Base-by-base conservation (phyloP, 2,329 filamentous ascomycete species). In the Sporothrix globosa region DNA sequence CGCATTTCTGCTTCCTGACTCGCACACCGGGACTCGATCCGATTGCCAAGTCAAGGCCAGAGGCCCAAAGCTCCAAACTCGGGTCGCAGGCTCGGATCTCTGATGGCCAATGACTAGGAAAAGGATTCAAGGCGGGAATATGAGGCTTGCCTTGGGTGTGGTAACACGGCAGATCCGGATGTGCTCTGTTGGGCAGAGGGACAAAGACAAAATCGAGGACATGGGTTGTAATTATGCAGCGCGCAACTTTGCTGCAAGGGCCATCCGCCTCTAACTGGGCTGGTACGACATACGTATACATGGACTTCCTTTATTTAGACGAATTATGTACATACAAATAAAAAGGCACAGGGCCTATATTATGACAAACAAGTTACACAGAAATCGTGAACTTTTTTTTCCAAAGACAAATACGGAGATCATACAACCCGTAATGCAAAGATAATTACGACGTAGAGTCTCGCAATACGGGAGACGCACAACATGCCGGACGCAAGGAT, bases 161-260 rank as follows among this genome's bases (percentile, higher is more conserved):
- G 63, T 53, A 67, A 27, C 63, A 67, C 63, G 27, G 19, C 17
- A 53, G 46, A 53, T 67, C 30, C 48, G 34, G 30, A 50, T 50
- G 7, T 34, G 61, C n/a, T 17, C 19, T 46, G 24, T 34, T 19
- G 24, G 58, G 21, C 58, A 53, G n/a, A 52, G 19, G 21, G 53
- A 46, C 17, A 41, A 14, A 14, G 41, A 44, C 41, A 44, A 24
- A 19, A 46, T 44, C 39, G 39, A 44, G 39, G 41, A 24, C n/a
- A n/a, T 24, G 48, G 63, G 46, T 17, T 34, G 34, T 9, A 34
- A 34, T 21, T 44, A 41, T 52, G 19, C 63, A 10, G 48, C 27
- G 13, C n/a, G 41, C 34, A 34, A 13, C 14, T 48, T 65, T 17
- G 17, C 44, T 21, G 44, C 61, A 65, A 50, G 46, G 24, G 27